Percentiles rank a stretch among this genome's conserved stretches.
phyloP scores from a whole-genome alignment of 2,329 filamentous ascomycete species.

The Cercospora citrullina region DNA sequence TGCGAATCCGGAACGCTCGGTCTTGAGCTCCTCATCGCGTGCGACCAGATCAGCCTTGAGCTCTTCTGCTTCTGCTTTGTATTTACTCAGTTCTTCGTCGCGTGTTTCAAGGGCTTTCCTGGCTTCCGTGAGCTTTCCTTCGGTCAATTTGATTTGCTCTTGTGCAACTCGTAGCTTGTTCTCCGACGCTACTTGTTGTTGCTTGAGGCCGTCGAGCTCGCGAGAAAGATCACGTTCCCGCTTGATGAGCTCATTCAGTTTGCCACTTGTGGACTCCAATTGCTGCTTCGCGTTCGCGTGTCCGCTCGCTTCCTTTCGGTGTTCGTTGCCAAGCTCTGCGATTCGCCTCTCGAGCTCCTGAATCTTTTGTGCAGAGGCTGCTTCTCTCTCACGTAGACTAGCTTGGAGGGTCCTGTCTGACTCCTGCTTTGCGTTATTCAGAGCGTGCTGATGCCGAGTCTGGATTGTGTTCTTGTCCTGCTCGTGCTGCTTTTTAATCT shows the following conservation, averaged over 20 bases:
- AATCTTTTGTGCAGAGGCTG: slow-evolving; percentile 30
- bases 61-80: slow-evolving; percentile 30
- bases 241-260: slow-evolving; percentile 32
- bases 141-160: slow-evolving; percentile 18
- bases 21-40: slow-evolving; percentile 36
- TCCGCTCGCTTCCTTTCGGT: slow-evolving; percentile 32
- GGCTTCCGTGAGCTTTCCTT: slow-evolving; percentile 29
- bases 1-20: slow-evolving; percentile 35
- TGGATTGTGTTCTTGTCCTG: slow-evolving; percentile 32
- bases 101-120: slow-evolving; percentile 44
- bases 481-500: slow-evolving; percentile 52
- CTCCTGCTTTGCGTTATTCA: slow-evolving; percentile 32
- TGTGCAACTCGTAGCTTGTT: slow-evolving; percentile 22
- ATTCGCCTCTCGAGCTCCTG: slow-evolving; percentile 34
- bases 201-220: slow-evolving; percentile 31
- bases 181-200: slow-evolving; percentile 24
- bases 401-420: slow-evolving; percentile 33
- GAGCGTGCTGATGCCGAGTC: slow-evolving; percentile 39
- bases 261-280: slow-evolving; percentile 35
- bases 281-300: slow-evolving; percentile 36
- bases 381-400: slow-evolving; percentile 31
- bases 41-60: slow-evolving; percentile 33
- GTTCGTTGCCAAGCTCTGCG: slow-evolving; percentile 36
- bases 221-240: slow-evolving; percentile 28
- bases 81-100: slow-evolving; percentile 38